A percentile compares a stretch with the other conserved stretches of the same genome.
phyloP scores from a whole-genome alignment of 225 moss, liverwort and hornwort genomes.

The Pleurozium schreberi region DNA sequence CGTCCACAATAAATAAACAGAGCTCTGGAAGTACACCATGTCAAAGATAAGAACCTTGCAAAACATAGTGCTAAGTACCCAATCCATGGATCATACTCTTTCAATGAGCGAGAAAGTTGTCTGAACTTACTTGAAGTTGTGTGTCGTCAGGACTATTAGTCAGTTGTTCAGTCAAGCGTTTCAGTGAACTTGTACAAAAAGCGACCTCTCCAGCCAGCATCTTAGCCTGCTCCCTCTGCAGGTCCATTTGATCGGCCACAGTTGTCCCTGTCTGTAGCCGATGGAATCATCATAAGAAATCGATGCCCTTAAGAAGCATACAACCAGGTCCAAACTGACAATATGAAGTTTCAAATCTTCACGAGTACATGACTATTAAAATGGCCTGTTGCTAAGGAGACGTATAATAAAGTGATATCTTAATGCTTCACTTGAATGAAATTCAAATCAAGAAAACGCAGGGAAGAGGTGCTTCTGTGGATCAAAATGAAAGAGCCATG shows the following conservation, averaged over 20 bases:
- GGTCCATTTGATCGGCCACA: constrained; percentile 93
- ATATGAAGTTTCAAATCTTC: background rate
- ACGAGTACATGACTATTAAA: background rate
- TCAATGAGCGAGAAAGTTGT: background rate
- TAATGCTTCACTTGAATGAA: background rate
- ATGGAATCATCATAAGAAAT: background rate
- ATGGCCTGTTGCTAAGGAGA: background rate
- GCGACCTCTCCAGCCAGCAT: constrained; percentile 97
- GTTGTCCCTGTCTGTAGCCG: constrained; percentile 81
- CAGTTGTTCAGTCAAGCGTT: constrained; percentile 80
- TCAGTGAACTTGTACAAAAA: constrained; percentile 89
- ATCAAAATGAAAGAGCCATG: background rate
- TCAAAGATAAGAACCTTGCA: background rate
- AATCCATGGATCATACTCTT: background rate
- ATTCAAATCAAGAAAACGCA: background rate
- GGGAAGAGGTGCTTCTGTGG: background rate
- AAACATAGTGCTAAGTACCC: background rate
- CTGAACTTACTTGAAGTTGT: constrained; percentile 54
- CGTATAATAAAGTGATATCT: background rate
- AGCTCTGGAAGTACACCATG: background rate
- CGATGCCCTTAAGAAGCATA: background rate
- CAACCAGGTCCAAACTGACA: background rate
- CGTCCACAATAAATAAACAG: background rate
- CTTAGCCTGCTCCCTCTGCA: constrained; percentile 88
- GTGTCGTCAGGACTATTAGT: constrained; percentile 62